Base-by-base conservation (phyloP, 2,329 filamentous ascomycete genomes). In the Trichoderma hamatum region DNA sequence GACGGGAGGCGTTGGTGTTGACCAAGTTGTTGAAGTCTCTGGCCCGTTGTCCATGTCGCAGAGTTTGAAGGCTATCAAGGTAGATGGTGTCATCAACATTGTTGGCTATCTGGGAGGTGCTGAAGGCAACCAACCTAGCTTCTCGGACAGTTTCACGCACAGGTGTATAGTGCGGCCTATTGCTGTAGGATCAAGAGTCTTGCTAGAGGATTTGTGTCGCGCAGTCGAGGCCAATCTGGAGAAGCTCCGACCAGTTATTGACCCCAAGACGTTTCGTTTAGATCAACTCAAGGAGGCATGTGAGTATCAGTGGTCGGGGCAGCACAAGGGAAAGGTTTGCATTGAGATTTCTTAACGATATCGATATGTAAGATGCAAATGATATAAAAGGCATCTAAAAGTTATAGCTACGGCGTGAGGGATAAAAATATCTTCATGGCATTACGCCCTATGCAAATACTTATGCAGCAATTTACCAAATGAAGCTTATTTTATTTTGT, bases 271-370 rank as follows among this genome's bases (percentile, higher is more conserved):
- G 2, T 66, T 58, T 19, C 36, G 3, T 1, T 14, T 66, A 9
- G 36, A 58, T 32, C 63, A 66, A 9, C 36, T 66, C 51, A 58
- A 49, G n/a, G 52, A 66, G 28, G 63, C 36, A 58, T 58, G 51
- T 49, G 63, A 58, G 19, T 58, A 66, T 30, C 39, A 49, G 39
- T 58, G 52, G 52, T 49, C 30, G n/a, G 52, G 36, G 6, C 16
- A 59, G 52, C 63, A 66, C 11, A 58, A 51, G 28, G 54, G 63
- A 49, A 58, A 66, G 39, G 54, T 66, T 32, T 66, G 63, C 14
- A 34, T 46, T 26, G 63, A 66, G 28, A 36, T 59, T 26, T 43
- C 54, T 36, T 66, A 24, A 26, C 4, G 14, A 10, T 6, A 54
- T 9, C n/a, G n/a, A 14, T 6, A 26, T 52, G 21, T 13, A 19